Conservation (phyloP, 345 rosid genomes). For the Populus davidiana region DNA sequence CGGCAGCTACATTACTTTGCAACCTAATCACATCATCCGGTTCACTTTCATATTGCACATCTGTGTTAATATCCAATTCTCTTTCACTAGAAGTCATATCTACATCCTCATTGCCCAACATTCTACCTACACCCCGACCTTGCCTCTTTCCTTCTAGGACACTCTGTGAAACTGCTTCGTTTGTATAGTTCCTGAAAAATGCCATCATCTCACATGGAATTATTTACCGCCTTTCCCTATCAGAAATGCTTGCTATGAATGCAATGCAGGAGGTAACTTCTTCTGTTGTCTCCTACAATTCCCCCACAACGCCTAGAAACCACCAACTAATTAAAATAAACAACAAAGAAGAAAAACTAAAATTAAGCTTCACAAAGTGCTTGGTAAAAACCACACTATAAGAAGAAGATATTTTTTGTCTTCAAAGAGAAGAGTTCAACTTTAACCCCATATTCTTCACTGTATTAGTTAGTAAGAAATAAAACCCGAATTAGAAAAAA, state of each 20-base stretch:
- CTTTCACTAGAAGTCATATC: slow-evolving; percentile 50
- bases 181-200: slow-evolving; percentile 66
- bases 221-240: slow-evolving; percentile 3
- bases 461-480: not conserved
- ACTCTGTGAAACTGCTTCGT: slow-evolving; percentile 53
- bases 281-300: slow-evolving; percentile 11
- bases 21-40: slow-evolving; percentile 48
- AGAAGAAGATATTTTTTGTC: not conserved
- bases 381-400: not conserved
- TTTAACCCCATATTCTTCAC: not conserved
- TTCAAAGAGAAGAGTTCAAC: not conserved
- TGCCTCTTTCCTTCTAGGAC: slow-evolving; percentile 61
- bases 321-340: not conserved
- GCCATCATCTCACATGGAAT: slow-evolving; percentile 78
- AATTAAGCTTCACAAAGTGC: not conserved
- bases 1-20: slow-evolving; percentile 39
- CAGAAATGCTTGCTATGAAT: not conserved
- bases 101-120: slow-evolving; percentile 44
- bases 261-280: slow-evolving; percentile 10
- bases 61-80: slow-evolving; percentile 77
- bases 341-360: not conserved
- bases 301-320: slow-evolving; percentile 23
- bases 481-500: not conserved
- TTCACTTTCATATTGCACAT: slow-evolving; percentile 65
- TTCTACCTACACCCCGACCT: slow-evolving; percentile 40